Evolutionary conservation across 441 rosid genomes (phyloP), one percentile per base, ranked within the genome.

Genomic region (Jatropha podagrica): DNA sequence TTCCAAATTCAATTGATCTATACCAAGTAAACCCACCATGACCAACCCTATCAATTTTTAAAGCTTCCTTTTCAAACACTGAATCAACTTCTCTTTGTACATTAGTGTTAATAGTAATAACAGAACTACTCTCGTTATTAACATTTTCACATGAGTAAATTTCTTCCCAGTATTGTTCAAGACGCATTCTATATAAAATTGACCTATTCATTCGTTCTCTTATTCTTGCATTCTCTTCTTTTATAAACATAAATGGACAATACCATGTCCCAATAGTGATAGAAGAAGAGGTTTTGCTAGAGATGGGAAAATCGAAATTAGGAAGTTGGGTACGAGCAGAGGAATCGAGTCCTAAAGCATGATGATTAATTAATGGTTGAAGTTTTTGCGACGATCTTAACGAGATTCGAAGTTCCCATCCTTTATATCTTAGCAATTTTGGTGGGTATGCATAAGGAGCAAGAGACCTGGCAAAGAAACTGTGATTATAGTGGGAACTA

Each of bases 171-270:
- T 81, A 79, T 38, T 86, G 91, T 76, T 86, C 86, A 0, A 90
- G 91, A 51, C 86, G 83, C 86, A 86, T 86, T 65, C 79, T 76
- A 27, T 90, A 86, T 60, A 83, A 82, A 76, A 77, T 68, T 4
- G 95, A 80, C 12, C 6, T 58, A 54, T 70, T 79, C 68, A 84
- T 68, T 40, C 86, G 90, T 38, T 86, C 78, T 71, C 81, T 84
- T 9, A 76, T 68, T 3, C 49, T 62, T 7, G n/a, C n/a, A 67
- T 37, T 49, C 64, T 59, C 73, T 32, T 91, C 93, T 41, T 72
- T 85, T 27, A 90, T 68, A 38, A 88, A 88, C 79, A 91, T 66
- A 79, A 88, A 91, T 26, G 91, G 97, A 15, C 85, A 88, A 54
- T 86, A 88, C 97, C 94, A 91, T 62, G 77, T 82, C 15, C 94